Percentiles rank a stretch among this genome's conserved stretches.
phyloP scores from a whole-genome alignment of 139 green algal genomes.

The Ettlia oleoabundans region DNA sequence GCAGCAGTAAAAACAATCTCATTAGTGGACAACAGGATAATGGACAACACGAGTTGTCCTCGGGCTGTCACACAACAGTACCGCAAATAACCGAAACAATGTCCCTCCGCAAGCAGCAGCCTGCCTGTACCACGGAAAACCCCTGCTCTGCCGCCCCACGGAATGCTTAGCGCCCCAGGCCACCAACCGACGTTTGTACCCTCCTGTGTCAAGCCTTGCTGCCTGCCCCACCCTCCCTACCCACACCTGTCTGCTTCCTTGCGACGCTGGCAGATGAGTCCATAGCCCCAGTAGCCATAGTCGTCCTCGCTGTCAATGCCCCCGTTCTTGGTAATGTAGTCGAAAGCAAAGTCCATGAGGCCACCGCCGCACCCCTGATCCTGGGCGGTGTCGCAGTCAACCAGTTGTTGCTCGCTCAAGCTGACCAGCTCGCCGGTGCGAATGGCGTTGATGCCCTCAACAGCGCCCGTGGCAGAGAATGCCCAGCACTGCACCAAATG shows the following conservation, averaged over 20 bases:
- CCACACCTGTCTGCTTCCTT: conserved; percentile 53
- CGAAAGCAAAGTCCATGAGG: conserved; percentile 77
- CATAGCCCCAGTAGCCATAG: conserved; percentile 82
- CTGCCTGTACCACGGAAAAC: too few relatives aligned
- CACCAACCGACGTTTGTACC: neutral
- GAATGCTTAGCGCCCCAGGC: too few relatives aligned
- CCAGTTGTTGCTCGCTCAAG: conserved; percentile 94
- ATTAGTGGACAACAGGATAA: too few relatives aligned
- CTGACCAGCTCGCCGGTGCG: conserved; percentile 78
- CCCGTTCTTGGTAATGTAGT: conserved; percentile 72
- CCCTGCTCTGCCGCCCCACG: too few relatives aligned
- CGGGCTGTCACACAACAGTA: too few relatives aligned
- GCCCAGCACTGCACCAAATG: conserved; percentile 77
- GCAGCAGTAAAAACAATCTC: too few relatives aligned
- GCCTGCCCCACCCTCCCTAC: neutral
- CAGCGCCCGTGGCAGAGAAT: conserved; percentile 86
- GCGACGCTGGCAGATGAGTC: conserved; percentile 64
- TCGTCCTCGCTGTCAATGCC: conserved; percentile 87
- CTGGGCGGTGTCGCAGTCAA: conserved; percentile 85
- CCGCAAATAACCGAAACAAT: too few relatives aligned
- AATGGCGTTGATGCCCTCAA: conserved; percentile 82
- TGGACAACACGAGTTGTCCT: neutral
- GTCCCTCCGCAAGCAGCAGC: too few relatives aligned
- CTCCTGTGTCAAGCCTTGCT: neutral
- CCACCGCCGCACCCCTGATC: conserved; percentile 54